Evolutionary conservation across 441 rosid genomes (phyloP).

Genomic region (Daphne laureola): DNA sequence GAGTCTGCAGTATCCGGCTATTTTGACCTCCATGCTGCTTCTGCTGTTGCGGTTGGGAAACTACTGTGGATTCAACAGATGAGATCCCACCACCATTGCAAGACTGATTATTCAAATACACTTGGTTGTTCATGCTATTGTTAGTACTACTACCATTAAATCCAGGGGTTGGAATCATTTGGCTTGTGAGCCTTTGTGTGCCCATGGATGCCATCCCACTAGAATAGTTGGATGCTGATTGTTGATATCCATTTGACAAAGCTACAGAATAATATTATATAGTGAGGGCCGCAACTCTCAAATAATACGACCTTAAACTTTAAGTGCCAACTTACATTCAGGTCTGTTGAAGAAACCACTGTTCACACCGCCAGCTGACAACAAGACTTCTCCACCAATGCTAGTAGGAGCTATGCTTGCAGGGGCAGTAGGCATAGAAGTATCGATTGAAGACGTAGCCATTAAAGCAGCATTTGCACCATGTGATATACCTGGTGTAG

Average conservation of each 20-base stretch:
- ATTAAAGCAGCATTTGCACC: slow-evolving; percentile 55
- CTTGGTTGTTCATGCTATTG: slow-evolving; percentile 37
- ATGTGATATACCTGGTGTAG: slow-evolving; percentile 92
- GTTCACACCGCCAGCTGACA: slow-evolving; percentile 49
- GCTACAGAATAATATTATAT: slow-evolving; percentile 40
- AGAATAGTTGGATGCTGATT: slow-evolving; percentile 58
- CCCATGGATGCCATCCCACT: slow-evolving; percentile 74
- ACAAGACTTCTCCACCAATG: slow-evolving; percentile 47
- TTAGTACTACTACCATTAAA: slow-evolving; percentile 40
- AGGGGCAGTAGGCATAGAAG: slow-evolving; percentile 45
- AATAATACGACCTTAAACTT: not conserved
- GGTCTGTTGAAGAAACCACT: slow-evolving; percentile 42
- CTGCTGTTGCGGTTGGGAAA: slow-evolving; percentile 62
- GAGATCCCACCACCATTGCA: slow-evolving; percentile 64
- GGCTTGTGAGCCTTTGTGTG: slow-evolving; percentile 60
- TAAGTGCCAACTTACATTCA: slow-evolving; percentile 29
- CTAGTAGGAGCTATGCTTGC: slow-evolving; percentile 44
- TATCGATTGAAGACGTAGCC: slow-evolving; percentile 59
- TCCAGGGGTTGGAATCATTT: slow-evolving; percentile 99
- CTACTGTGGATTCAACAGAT: slow-evolving; percentile 58
- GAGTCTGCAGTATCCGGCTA: slow-evolving; percentile 67
- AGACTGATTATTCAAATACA: slow-evolving; percentile 62
- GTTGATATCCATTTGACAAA: slow-evolving; percentile 79
- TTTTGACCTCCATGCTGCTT: slow-evolving; percentile 75
- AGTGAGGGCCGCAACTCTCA: slow-evolving; percentile 9